A percentile compares a stretch with the other conserved stretches of the same genome.
Conservation (phyloP, 192 early-diverging fungal genomes). For the Backusella australiensis region DNA sequence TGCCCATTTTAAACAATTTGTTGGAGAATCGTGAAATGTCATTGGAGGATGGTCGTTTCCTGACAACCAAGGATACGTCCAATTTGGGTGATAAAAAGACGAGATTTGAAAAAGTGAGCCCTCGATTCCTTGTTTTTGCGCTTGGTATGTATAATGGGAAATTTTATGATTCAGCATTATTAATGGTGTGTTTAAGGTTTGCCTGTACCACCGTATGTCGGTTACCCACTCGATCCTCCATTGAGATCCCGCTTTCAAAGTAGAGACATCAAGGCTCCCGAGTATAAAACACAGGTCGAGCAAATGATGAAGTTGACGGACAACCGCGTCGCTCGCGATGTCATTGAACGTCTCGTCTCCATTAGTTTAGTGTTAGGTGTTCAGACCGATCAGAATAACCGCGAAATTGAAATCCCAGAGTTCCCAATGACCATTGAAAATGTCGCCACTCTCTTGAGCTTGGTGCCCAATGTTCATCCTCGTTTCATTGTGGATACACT, state of each 20-base stretch:
- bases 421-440: slow-evolving; percentile 55
- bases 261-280: slow-evolving; percentile 57
- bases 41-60: slow-evolving; percentile 77
- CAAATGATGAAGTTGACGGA: slow-evolving; percentile 42
- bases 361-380: slow-evolving; percentile 52
- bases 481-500: slow-evolving; percentile 54
- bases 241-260: slow-evolving; percentile 78
- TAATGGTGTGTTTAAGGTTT: slow-evolving; percentile 42
- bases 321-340: slow-evolving; percentile 29
- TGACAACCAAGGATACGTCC: slow-evolving; percentile 51
- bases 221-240: slow-evolving; percentile 76
- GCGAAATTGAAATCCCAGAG: slow-evolving; percentile 55
- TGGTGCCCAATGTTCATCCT: slow-evolving; percentile 44
- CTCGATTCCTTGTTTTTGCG: slow-evolving; percentile 71
- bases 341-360: slow-evolving; percentile 51
- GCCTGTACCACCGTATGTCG: slow-evolving; percentile 67
- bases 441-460: slow-evolving; percentile 40
- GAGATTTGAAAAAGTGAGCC: slow-evolving; percentile 64
- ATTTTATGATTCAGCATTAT: neutral
- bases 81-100: slow-evolving; percentile 42
- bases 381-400: slow-evolving; percentile 34
- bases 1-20: slow-evolving; percentile 84
- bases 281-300: slow-evolving; percentile 48
- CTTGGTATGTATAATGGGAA: slow-evolving; percentile 36
- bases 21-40: slow-evolving; percentile 86